phyloP scores from a whole-genome alignment of 2,329 filamentous ascomycete species.

The Hymenoscyphus albidus region DNA sequence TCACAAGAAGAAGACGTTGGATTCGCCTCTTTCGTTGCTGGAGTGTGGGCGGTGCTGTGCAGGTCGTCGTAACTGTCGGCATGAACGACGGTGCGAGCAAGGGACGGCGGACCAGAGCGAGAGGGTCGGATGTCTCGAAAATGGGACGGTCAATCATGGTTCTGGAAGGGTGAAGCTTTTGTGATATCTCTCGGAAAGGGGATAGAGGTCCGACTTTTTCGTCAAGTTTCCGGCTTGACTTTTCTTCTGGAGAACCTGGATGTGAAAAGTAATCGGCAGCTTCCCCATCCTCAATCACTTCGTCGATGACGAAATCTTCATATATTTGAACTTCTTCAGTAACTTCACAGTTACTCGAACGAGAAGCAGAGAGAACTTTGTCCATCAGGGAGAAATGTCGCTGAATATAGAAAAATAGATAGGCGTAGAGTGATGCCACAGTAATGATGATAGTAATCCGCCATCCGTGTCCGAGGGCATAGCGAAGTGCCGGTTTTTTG shows the following conservation, averaged over 20 bases:
- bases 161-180: slow-evolving; percentile 8
- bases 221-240: not conserved
- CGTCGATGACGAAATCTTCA: not conserved
- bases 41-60: not conserved
- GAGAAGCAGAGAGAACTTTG: slow-evolving; percentile 5
- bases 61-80: not conserved
- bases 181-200: slow-evolving; percentile 13
- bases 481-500: slow-evolving; percentile 34
- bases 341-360: not conserved
- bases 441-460: slow-evolving; percentile 37
- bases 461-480: slow-evolving; percentile 39
- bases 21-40: slow-evolving; percentile 11
- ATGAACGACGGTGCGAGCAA: not conserved
- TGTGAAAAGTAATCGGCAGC: not conserved
- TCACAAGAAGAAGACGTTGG: slow-evolving; percentile 36
- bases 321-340: not conserved
- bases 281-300: not conserved
- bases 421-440: slow-evolving; percentile 36
- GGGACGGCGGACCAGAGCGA: not conserved
- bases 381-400: slow-evolving; percentile 15
- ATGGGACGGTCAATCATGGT: not conserved
- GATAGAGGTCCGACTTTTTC: slow-evolving; percentile 1
- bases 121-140: not conserved
- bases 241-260: not conserved
- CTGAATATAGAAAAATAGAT: slow-evolving; percentile 38